Evolutionary conservation across 495 filamentous ascomycete genomes (phyloP), one percentile per base, ranked within the genome.

Genomic region (Tuber melanosporum): DNA sequence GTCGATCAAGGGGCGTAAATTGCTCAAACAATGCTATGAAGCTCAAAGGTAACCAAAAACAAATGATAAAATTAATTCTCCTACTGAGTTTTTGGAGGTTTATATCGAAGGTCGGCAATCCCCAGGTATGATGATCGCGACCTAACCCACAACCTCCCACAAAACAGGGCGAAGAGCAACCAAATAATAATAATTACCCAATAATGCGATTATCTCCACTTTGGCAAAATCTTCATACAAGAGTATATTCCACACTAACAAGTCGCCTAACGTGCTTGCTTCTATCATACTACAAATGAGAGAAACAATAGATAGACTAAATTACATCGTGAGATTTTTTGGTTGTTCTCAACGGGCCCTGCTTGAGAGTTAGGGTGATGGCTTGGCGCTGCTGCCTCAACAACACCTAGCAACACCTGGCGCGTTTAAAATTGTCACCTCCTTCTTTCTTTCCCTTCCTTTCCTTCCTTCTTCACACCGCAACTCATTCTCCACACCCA

Each of bases 401-500:
- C 57, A 66, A 66, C 57, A 36, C 57, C 26, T 3, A 66, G 57
- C 3, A 66, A 66, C 26, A 66, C 57, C 32, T 66, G 57, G 57
- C 57, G 57, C 57, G 57, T 66, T 66, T 19, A 66, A 66, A 36
- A 14, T 66, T 66, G 57, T 66, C 57, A 26, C 32, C 57, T 36
- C 76, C 69, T 70, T 74, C 69, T 73, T 76, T 70, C n/a, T 66
- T 78, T 72, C n/a, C 72, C 73, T 39, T 70, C 73, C 71, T 74
- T 71, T 73, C 76, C 45, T 69, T 39, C 70, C 44, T 73, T 47
- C 52, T 71, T 71, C 42, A 72, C 72, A 71, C 71, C 43, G 43
- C 74, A 75, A 70, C 70, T 72, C 73, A 75, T 75, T 77, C 78
- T 73, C 72, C 42, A n/a, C 20, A 70, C 71, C 32, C 71, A 78